These are phyloP conservation scores for Hyphopichia buzzinii DNA, from an alignment of 1,139 yeast species.

Conservation along the genomic window DNA sequence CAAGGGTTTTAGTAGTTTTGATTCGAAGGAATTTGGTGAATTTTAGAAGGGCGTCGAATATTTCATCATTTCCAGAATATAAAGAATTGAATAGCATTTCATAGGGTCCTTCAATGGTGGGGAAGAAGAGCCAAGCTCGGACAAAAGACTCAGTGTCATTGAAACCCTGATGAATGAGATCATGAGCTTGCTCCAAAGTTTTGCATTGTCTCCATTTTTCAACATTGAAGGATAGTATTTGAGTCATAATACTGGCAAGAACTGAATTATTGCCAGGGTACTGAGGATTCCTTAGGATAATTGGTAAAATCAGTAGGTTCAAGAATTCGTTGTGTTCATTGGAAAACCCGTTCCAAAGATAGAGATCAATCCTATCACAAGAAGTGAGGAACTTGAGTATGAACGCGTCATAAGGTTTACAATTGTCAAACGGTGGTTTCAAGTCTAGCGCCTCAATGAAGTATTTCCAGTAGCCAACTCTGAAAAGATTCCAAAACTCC, in stretches of 20 bases:
- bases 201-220: slow-evolving; percentile 1
- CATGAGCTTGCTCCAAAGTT: slow-evolving; percentile 9
- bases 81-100: slow-evolving; percentile 28
- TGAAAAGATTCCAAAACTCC: slow-evolving; percentile 29
- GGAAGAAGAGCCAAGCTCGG: slow-evolving; percentile 28
- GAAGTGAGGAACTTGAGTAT: slow-evolving; percentile 18
- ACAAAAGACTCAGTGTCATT: slow-evolving; percentile 11
- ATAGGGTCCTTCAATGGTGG: slow-evolving; percentile 7
- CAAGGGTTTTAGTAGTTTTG: too few relatives aligned
- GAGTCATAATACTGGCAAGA: slow-evolving; percentile 18
- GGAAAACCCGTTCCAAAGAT: not conserved
- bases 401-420: slow-evolving; percentile 13
- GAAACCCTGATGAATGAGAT: slow-evolving; percentile 10
- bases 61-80: slow-evolving; percentile 28
- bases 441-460: slow-evolving; percentile 16
- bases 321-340: not conserved
- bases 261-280: slow-evolving; percentile 25
- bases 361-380: slow-evolving; percentile 12
- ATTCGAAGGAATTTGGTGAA: slow-evolving; percentile 5
- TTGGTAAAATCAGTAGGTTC: slow-evolving; percentile 10
- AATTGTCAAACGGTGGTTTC: slow-evolving; percentile 7
- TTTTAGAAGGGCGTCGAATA: slow-evolving; percentile 24
- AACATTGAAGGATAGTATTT: slow-evolving; percentile 10
- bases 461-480: slow-evolving; percentile 31
- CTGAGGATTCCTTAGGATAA: slow-evolving; percentile 16